Evolutionary conservation across 108 stramenopile genomes (phyloP), one percentile per base, ranked within the genome.

Genomic region (Cyclotella atomus): DNA sequence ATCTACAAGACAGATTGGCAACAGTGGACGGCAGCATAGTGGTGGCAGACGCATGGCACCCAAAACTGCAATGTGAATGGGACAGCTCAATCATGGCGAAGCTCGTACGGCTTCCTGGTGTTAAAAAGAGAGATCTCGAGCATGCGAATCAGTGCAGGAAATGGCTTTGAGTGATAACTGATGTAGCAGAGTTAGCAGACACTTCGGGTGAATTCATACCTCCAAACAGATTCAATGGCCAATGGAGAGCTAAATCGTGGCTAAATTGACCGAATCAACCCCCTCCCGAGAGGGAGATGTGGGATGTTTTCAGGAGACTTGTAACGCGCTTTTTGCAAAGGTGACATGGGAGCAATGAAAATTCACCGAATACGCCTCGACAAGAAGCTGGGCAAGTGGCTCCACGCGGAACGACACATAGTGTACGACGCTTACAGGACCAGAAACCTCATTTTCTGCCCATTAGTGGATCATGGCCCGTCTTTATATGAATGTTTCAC

Each of bases 191-290:
- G 19, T 12, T 61, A 6, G 59, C 36, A 21, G 8, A 15, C 8
- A 5, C 38, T 20, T 36, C 35, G 3, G 59, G 59, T 19, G 38
- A 9, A 17, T 23, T 8, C 8, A 61, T 61, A 16, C 59, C 59
- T 36, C 33, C 8, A n/a, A 19, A 36, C 59, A 16, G 35, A 9
- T 20, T 61, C 33, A 9, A 17, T 61, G 59, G 59, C 5, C 8
- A 19, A 38, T 61, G 35, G 59, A 21, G 27, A 12, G 59, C 59
- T 8, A 35, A 61, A 8, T 61, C 59, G 9, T 23, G 5, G 3
- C 19, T 61, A 9, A 21, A 38, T 38, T 61, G 59, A 35, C 33
- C 33, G 19, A 61, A 8, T 3, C 59, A 61, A 61, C 59, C 59
- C 35, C 33, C 34, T 17, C 59, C 59, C 2, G 19, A 33, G 4